phyloP scores from a whole-genome alignment of 495 filamentous ascomycete genomes.

The Cladorrhinum samala region DNA sequence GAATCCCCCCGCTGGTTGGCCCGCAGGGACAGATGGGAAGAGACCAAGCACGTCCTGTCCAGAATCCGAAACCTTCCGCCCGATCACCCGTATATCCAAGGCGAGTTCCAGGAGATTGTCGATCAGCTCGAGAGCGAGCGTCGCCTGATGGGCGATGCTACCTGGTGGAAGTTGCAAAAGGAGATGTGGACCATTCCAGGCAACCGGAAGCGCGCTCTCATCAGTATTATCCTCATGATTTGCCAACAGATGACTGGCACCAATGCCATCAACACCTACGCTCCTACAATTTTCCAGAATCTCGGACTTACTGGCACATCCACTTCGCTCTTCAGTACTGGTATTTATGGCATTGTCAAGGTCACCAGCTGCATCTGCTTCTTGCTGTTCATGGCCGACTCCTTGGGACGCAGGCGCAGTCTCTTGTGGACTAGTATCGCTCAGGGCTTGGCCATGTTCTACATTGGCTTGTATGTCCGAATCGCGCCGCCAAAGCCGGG shows the following conservation, averaged over 20 bases:
- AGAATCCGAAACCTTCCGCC: constrained; percentile 50
- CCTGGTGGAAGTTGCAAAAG: constrained; percentile 57
- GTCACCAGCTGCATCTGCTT: constrained; percentile 33
- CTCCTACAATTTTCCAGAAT: constrained; percentile 44
- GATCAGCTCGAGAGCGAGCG: constrained; percentile 67
- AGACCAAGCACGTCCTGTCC: constrained; percentile 49
- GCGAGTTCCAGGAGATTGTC: constrained; percentile 60
- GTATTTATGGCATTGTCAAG: constrained; percentile 48
- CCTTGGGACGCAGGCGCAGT: constrained; percentile 57
- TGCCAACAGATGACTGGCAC: constrained; percentile 42
- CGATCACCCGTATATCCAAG: constrained; percentile 57
- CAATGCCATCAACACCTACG: constrained; percentile 49
- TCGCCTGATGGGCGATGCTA: constrained; percentile 53
- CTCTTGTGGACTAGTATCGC: constrained; percentile 70
- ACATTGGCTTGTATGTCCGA: constrained; percentile 74
- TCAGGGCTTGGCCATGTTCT: constrained; percentile 66
- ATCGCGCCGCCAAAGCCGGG: constrained; percentile 56
- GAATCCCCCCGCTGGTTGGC: constrained; percentile 70
- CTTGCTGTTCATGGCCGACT: constrained; percentile 56
- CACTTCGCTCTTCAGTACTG: constrained; percentile 42
- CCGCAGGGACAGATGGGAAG: constrained; percentile 63
- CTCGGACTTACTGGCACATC: constrained; percentile 42
- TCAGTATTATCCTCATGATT: constrained; percentile 40
- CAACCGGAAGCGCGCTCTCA: constrained; percentile 45
- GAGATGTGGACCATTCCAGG: constrained; percentile 66